phyloP scores from a whole-genome alignment of 225 moss, liverwort and hornwort genomes.

The Climacium dendroides region DNA sequence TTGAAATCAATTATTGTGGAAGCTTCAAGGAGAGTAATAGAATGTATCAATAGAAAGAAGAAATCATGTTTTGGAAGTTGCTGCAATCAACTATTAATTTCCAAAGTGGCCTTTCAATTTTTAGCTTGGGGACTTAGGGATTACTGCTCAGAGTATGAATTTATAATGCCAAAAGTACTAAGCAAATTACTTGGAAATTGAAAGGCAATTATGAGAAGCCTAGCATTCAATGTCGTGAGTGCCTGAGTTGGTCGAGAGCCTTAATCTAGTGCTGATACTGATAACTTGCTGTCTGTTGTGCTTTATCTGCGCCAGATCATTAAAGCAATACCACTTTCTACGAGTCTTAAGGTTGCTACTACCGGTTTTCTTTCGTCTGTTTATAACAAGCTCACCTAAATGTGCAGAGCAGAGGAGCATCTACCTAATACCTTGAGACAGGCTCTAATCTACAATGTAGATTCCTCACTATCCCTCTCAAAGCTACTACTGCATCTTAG shows the following conservation, averaged over 20 bases:
- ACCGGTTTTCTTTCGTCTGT: not conserved
- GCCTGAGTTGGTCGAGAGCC: not conserved
- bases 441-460: conserved; percentile 82
- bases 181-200: not conserved
- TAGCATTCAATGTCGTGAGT: not conserved
- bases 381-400: not conserved
- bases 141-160: not conserved
- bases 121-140: not conserved
- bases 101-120: not conserved
- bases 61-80: not conserved
- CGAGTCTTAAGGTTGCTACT: not conserved
- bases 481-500: not conserved
- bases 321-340: not conserved
- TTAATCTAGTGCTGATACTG: not conserved
- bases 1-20: not conserved
- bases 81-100: not conserved
- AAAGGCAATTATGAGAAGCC: not conserved
- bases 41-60: not conserved
- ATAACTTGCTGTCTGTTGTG: not conserved
- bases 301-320: not conserved
- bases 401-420: conserved; percentile 94
- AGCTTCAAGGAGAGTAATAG: not conserved
- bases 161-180: not conserved
- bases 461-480: not conserved
- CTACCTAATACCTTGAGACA: conserved; percentile 95